Conservation (phyloP, 1,284 basidiomycete species). For the Chondrostereum purpureum region DNA sequence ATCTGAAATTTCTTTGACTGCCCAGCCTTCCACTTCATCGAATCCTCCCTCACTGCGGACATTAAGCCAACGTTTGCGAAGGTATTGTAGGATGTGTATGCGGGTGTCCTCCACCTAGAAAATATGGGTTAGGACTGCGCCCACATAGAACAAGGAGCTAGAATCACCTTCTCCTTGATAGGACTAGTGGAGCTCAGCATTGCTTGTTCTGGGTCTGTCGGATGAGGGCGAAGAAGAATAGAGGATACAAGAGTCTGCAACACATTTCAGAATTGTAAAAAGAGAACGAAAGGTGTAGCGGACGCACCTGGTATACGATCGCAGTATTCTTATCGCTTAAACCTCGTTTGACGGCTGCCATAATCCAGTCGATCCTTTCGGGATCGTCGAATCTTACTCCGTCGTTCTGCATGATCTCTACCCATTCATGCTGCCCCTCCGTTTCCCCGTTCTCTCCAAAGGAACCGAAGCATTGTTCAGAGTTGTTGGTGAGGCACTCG, state of each 20-base stretch:
- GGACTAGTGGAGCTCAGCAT: conserved; percentile 25
- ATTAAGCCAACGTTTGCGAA: conserved; percentile 67
- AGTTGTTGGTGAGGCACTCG: conserved; percentile 38
- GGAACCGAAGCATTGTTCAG: neutral
- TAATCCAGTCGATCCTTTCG: conserved; percentile 65
- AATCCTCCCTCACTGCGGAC: conserved; percentile 79
- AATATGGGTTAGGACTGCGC: neutral
- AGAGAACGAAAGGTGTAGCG: conserved; percentile 5
- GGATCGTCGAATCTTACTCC: conserved; percentile 68
- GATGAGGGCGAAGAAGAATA: conserved; percentile 65
- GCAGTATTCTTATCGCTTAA: conserved; percentile 58
- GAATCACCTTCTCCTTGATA: conserved; percentile 4
- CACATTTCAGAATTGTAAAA: conserved; percentile 6
- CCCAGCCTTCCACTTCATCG: conserved; percentile 75
- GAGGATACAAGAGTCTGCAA: conserved; percentile 66
- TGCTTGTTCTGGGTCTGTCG: conserved; percentile 48
- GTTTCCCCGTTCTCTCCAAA: conserved; percentile 5
- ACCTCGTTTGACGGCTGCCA: conserved; percentile 57
- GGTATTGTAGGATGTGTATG: conserved; percentile 60
- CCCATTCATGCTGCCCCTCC: conserved; percentile 50
- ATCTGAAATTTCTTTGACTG: conserved; percentile 80
- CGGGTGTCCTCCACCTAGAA: conserved; percentile 60
- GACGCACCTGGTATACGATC: conserved; percentile 60
- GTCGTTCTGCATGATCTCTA: conserved; percentile 63
- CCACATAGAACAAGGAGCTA: neutral